Evolutionary conservation across 1,139 yeast genomes (phyloP).

Genomic region (Dujonia santamariae): DNA sequence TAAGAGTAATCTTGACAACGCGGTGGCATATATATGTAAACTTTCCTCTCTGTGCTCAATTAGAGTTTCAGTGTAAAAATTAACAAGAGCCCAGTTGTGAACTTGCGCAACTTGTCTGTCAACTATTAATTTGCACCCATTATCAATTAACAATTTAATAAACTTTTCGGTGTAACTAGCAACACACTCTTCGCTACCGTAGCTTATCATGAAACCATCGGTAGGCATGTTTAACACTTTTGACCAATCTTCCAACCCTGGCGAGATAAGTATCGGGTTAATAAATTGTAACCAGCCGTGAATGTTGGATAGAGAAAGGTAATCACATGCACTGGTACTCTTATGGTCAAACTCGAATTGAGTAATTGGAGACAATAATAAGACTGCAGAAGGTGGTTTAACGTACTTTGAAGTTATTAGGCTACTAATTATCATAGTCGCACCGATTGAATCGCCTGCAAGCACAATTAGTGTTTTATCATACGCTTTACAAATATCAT

Average conservation of each 20-base stretch:
- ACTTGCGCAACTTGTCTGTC: conserved; percentile 18
- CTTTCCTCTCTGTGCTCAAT: conserved; percentile 33
- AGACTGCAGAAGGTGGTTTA: conserved; percentile 4
- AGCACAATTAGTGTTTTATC: conserved; percentile 8
- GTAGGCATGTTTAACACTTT: conserved; percentile 6
- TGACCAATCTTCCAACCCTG: conserved; percentile 1
- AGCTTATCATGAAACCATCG: conserved; percentile 12
- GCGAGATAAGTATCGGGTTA: background rate
- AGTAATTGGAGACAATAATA: conserved; percentile 11
- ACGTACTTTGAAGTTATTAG: background rate
- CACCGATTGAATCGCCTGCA: conserved; percentile 15
- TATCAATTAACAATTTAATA: conserved; percentile 12
- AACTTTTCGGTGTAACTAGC: conserved; percentile 31
- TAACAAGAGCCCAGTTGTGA: conserved; percentile 31
- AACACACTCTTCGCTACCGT: conserved; percentile 12
- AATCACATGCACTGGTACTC: background rate
- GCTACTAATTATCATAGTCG: conserved; percentile 8
- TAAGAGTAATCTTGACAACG: conserved; percentile 21
- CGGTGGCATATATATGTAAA: conserved; percentile 24
- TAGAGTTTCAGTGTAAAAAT: conserved; percentile 26
- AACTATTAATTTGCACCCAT: conserved; percentile 18
- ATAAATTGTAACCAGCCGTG: conserved; percentile 2
- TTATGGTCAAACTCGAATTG: conserved; percentile 5
- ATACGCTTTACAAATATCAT: background rate
- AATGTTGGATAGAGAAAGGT: background rate